A percentile compares a stretch with the other conserved stretches of the same genome.
phyloP scores from a whole-genome alignment of 2,329 filamentous ascomycete genomes.

The Nothophoma quercina region DNA sequence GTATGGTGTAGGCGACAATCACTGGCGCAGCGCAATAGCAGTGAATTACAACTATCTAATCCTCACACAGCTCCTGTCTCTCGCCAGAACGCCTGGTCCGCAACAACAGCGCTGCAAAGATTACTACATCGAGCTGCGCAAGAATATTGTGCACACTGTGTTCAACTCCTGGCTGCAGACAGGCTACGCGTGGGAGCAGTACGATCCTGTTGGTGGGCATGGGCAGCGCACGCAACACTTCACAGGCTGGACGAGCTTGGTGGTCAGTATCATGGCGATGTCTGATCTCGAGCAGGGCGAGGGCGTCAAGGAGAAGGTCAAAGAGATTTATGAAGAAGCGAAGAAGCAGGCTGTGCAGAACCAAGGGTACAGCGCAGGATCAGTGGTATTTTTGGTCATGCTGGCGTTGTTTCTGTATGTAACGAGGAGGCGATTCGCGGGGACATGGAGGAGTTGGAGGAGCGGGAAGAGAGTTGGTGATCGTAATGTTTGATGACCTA shows the following conservation, averaged over 20 bases:
- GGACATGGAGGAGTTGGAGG: constrained; percentile 32
- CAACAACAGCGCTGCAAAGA: constrained; percentile 69
- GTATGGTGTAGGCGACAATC: constrained; percentile 90
- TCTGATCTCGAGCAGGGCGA: constrained; percentile 64
- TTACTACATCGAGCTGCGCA: constrained; percentile 77
- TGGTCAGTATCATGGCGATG: constrained; percentile 96
- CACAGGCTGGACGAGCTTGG: constrained; percentile 92
- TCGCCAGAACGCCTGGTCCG: constrained; percentile 62
- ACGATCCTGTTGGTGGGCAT: constrained; percentile 85
- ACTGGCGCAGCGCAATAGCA: constrained; percentile 95
- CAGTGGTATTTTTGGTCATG: constrained; percentile 21
- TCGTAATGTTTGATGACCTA: constrained; percentile 13
- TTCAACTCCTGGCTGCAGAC: constrained; percentile 86
- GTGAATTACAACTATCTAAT: constrained; percentile 95
- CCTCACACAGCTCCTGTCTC: constrained; percentile 70
- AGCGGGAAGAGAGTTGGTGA: constrained; percentile 15
- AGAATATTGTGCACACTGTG: constrained; percentile 85
- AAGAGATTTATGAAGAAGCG: constrained; percentile 31
- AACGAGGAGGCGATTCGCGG: constrained; percentile 35
- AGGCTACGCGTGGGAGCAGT: constrained; percentile 98
- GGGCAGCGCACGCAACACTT: constrained; percentile 95
- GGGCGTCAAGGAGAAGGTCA: constrained; percentile 26
- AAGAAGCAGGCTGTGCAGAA: constrained; percentile 29
- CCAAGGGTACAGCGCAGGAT: constrained; percentile 25
- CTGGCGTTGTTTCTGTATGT: constrained; percentile 31